phyloP scores from a whole-genome alignment of 2,329 filamentous ascomycete species.

The Apiospora rasikravindrae region DNA sequence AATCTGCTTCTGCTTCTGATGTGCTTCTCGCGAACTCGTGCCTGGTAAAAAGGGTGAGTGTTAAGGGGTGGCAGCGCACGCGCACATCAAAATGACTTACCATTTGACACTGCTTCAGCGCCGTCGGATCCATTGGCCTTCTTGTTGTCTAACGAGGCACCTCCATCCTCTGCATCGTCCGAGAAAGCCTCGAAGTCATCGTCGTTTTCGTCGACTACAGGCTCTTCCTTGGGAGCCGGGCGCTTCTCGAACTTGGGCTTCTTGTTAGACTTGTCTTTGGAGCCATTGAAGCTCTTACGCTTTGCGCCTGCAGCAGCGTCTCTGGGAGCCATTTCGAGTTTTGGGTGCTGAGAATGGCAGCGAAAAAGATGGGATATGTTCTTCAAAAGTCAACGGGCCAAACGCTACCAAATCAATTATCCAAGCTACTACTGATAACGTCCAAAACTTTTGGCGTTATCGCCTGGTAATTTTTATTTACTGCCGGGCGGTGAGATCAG shows the following conservation, averaged over 20 bases:
- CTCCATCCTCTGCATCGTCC: constrained; percentile 60
- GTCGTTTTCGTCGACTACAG: constrained; percentile 39
- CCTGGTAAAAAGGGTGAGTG: constrained; percentile 44
- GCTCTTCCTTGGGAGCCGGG: constrained; percentile 40
- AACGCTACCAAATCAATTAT: background rate
- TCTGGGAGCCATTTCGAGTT: constrained; percentile 16
- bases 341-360: background rate
- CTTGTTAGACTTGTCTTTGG: constrained; percentile 48
- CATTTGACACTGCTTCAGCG: constrained; percentile 40
- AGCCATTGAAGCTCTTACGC: constrained; percentile 54
- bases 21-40: constrained; percentile 80
- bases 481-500: constrained; percentile 5
- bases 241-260: constrained; percentile 42
- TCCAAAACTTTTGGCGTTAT: constrained; percentile 17
- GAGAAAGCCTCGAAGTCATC: constrained; percentile 49
- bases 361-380: constrained; percentile 10
- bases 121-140: constrained; percentile 30
- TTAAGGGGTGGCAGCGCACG: background rate
- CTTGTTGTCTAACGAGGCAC: constrained; percentile 51
- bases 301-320: constrained; percentile 52
- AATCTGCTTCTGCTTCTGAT: constrained; percentile 90
- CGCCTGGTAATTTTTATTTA: constrained; percentile 5
- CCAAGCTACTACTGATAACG: constrained; percentile 16
- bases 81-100: background rate
- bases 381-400: background rate